Percentiles rank a stretch among this genome's conserved stretches.
These are phyloP conservation scores for Aspergillus brasiliensis DNA, from an alignment of 2,329 filamentous ascomycete genomes.

Conservation along the genomic window DNA sequence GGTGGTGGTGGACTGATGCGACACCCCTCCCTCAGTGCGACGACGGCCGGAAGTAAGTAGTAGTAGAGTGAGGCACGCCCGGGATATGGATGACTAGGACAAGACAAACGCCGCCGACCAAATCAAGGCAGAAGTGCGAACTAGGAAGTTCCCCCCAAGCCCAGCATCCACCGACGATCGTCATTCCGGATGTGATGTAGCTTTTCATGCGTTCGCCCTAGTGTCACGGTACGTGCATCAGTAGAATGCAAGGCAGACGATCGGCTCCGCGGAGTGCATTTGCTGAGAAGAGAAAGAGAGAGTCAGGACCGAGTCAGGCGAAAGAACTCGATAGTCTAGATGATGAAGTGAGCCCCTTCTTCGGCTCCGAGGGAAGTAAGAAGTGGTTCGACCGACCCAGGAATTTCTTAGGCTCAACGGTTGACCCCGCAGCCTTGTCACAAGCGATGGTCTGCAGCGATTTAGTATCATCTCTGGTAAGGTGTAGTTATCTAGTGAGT, in stretches of 20 bases:
- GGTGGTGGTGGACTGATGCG: neutral
- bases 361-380: neutral
- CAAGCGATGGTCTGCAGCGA: neutral
- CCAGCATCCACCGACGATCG: neutral
- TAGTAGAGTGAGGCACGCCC: too few species aligned
- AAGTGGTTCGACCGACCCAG: neutral
- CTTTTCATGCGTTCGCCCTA: neutral
- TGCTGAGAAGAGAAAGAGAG: neutral
- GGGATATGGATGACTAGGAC: constrained; percentile 9
- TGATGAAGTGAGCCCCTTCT: too few species aligned
- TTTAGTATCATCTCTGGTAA: too few species aligned
- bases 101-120: neutral
- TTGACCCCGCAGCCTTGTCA: neutral
- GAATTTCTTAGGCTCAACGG: neutral
- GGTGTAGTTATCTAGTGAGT: too few species aligned
- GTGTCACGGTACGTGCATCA: neutral
- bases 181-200: neutral
- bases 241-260: neutral
- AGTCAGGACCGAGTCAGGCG: neutral
- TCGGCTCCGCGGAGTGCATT: neutral
- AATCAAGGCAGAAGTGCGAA: neutral
- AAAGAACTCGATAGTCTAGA: too few species aligned
- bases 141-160: neutral
- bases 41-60: neutral
- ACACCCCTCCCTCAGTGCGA: neutral